These are phyloP conservation scores for Serendipita sp. DNA, from an alignment of 1,284 basidiomycete species.

Conservation along the genomic window DNA sequence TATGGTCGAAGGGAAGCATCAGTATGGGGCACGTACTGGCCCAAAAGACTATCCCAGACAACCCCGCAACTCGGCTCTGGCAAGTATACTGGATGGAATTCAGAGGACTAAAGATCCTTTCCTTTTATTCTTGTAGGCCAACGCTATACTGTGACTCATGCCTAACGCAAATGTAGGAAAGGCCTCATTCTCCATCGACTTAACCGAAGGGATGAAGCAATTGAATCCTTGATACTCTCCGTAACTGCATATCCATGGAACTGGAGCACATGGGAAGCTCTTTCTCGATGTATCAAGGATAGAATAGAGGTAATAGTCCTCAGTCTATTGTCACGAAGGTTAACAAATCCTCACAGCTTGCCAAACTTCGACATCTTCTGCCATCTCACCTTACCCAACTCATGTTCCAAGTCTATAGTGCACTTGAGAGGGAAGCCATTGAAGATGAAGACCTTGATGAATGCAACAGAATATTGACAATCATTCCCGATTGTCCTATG, in stretches of 20 bases:
- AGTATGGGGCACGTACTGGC: not conserved
- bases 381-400: constrained; percentile 54
- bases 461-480: constrained; percentile 47
- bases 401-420: constrained; percentile 74
- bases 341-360: constrained; percentile 32
- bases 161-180: constrained; percentile 34
- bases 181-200: constrained; percentile 68
- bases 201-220: constrained; percentile 69
- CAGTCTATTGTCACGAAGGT: constrained; percentile 12
- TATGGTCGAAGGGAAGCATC: not conserved
- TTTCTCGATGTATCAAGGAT: constrained; percentile 70
- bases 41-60: not conserved
- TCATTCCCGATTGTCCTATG: constrained; percentile 77
- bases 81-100: constrained; percentile 39
- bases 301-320: constrained; percentile 61
- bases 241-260: constrained; percentile 83
- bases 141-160: constrained; percentile 11
- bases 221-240: constrained; percentile 67
- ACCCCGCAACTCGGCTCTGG: not conserved
- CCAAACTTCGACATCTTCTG: constrained; percentile 47
- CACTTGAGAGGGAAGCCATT: constrained; percentile 79
- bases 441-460: constrained; percentile 63
- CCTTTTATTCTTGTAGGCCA: constrained; percentile 65
- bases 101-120: constrained; percentile 60
- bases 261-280: constrained; percentile 84